phyloP scores from a whole-genome alignment of 1,284 basidiomycete species.

The Pterula multifida region DNA sequence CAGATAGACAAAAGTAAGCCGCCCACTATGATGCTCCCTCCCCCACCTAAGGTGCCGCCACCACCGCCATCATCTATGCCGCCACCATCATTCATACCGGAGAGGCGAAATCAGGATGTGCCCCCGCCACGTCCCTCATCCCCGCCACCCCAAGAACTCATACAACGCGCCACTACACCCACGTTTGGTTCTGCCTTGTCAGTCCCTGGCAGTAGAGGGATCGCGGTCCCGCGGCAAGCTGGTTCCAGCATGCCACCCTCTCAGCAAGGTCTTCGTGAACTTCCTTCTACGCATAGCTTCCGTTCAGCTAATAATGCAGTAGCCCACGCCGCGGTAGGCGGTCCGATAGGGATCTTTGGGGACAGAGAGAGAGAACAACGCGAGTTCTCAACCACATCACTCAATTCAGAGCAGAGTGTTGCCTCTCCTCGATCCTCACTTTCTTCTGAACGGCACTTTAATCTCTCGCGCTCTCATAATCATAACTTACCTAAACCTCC shows the following conservation, averaged over 20 bases:
- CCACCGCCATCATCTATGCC: slow-evolving; percentile 77
- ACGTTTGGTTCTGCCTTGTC: slow-evolving; percentile 54
- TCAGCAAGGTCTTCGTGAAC: slow-evolving; percentile 51
- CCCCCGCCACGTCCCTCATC: slow-evolving; percentile 79
- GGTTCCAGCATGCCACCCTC: slow-evolving; percentile 63
- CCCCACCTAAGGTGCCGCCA: slow-evolving; percentile 77
- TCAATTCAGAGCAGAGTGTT: slow-evolving; percentile 50
- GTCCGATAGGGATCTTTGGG: slow-evolving; percentile 20
- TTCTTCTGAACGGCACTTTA: slow-evolving; percentile 55
- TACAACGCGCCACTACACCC: slow-evolving; percentile 79
- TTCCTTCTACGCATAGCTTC: slow-evolving; percentile 72
- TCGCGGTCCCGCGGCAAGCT: slow-evolving; percentile 37
- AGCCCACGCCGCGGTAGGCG: slow-evolving; percentile 30
- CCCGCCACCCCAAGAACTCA: slow-evolving; percentile 79
- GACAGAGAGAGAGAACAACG: slow-evolving; percentile 33
- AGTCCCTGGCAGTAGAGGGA: slow-evolving; percentile 37
- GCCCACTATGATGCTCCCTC: slow-evolving; percentile 64
- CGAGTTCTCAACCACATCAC: slow-evolving; percentile 52
- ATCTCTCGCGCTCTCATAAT: slow-evolving; percentile 24
- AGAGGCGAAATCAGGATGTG: slow-evolving; percentile 32
- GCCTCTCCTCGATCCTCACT: slow-evolving; percentile 66
- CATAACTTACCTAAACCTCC: slow-evolving; percentile 17
- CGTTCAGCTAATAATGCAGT: slow-evolving; percentile 54
- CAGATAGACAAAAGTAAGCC: slow-evolving; percentile 9
- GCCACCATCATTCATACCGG: slow-evolving; percentile 67